Base-by-base conservation (phyloP, 192 early-diverging fungal species). In the Mortierella hygrophila region DNA sequence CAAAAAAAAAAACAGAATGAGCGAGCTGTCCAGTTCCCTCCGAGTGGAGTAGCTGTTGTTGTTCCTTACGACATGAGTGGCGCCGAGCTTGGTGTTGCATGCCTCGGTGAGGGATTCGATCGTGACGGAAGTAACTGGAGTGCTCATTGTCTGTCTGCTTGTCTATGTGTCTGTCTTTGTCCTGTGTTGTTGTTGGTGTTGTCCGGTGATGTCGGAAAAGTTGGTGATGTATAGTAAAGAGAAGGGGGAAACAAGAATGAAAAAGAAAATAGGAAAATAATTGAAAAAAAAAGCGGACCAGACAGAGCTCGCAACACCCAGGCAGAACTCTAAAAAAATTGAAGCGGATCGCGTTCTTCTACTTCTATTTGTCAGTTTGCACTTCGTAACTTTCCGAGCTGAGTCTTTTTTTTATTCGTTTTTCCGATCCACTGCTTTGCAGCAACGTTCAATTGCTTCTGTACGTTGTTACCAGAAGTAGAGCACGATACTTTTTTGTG, bases 71-170 rank as follows among this genome's bases (percentile, higher is more conserved):
- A 86, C 83, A 77, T 86, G 79, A 47, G 75, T 81, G 49, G 83
- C 83, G 1, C 71, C 83, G 38, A 86, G 78, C 16, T 47, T 46
- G 2, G 55, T 63, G n/a, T 80, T 80, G 83, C 83, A 86, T 57
- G 83, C 83, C 26, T 69, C 71, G 6, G 83, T 86, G 38, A 86
- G 83, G n/a, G 83, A 74, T 41, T 86, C 83, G 75, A 86, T 76
- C 16, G 83, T 86, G 65, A 86, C 83, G 44, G 78, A 81, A 46
- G 83, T 81, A 15, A 74, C 72, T 41, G 83, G 83, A 32, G 71
- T 70, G 4, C 79, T 77, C 83, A 86, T 84, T 40, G 38, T 40
- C 38, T 40, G 52, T 29, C 49, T 54, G 41, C 40, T 21, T 52
- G 70, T 26, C 9, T 16, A 42, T 40, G 20, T 60, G 35, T 55